These are phyloP conservation scores for Cutaneotrichosporon spelunceum DNA, from an alignment of 1,284 basidiomycete species.

Conservation along the genomic window DNA sequence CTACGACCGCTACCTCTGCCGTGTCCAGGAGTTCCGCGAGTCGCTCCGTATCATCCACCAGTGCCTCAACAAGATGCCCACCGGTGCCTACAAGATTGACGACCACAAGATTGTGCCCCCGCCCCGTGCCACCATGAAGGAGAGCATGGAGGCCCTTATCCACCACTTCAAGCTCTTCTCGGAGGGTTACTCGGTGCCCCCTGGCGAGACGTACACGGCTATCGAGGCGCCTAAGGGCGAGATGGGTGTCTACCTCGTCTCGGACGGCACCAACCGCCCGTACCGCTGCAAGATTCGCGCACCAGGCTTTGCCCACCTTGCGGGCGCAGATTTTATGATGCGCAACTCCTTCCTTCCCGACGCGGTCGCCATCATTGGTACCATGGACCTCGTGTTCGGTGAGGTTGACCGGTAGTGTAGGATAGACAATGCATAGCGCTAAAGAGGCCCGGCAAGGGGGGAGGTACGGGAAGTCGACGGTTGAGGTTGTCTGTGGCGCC, in stretches of 20 bases:
- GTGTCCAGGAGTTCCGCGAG: constrained; percentile 97
- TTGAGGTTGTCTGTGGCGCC: too few species aligned
- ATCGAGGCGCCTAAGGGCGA: constrained; percentile 99
- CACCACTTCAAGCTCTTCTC: constrained; percentile 99
- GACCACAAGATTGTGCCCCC: constrained; percentile 98
- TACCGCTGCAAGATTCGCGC: constrained; percentile 94
- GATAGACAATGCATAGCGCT: constrained; percentile 24
- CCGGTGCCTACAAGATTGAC: constrained; percentile 89
- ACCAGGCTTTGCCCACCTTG: constrained; percentile 88
- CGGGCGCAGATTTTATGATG: constrained; percentile 88
- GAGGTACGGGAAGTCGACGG: not conserved
- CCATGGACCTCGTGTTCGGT: constrained; percentile 80
- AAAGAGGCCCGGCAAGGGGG: constrained; percentile 6
- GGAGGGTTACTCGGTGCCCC: constrained; percentile 96
- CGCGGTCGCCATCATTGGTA: constrained; percentile 88
- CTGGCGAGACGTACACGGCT: constrained; percentile 92
- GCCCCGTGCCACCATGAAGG: constrained; percentile 96
- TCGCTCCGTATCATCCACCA: constrained; percentile 82
- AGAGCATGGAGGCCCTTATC: constrained; percentile 95
- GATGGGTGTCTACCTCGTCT: constrained; percentile 95
- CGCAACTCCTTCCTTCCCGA: constrained; percentile 81
- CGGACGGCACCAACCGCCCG: constrained; percentile 85
- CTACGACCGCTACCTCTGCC: constrained; percentile 79
- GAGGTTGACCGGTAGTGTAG: constrained; percentile 56
- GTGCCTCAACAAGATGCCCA: constrained; percentile 96